Conservation (phyloP, 345 rosid genomes). For the Eucalyptus cloeziana region DNA sequence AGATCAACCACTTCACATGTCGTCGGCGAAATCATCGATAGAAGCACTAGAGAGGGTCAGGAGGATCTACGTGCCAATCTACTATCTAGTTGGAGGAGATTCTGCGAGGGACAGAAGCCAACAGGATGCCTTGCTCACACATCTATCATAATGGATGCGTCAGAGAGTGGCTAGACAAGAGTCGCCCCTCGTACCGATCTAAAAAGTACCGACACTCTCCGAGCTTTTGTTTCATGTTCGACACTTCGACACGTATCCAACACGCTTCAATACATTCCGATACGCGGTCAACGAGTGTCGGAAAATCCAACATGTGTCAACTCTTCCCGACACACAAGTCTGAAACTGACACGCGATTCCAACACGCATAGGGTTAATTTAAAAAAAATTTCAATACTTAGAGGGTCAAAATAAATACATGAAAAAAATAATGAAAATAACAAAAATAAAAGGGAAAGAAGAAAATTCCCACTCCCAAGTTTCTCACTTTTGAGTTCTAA, state of each 20-base stretch:
- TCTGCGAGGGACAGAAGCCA: background rate
- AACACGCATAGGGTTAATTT: fast-evolving
- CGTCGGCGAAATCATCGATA: background rate
- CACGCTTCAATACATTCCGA: fast-evolving
- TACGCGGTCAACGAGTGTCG: fast-evolving
- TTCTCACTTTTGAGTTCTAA: no score
- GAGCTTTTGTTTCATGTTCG: fast-evolving
- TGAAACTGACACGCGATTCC: fast-evolving
- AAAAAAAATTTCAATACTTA: no score
- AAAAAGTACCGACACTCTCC: fast-evolving
- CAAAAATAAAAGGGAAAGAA: no score
- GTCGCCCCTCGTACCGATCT: fast-evolving
- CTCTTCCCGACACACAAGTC: fast-evolving
- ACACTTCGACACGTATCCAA: fast-evolving
- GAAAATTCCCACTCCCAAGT: no score
- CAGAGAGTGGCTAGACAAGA: background rate
- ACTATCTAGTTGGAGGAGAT: background rate
- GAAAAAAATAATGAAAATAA: no score
- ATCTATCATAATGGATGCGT: background rate
- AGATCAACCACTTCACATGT: background rate
- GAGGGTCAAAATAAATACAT: no score
- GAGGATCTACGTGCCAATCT: background rate
- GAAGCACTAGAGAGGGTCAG: background rate
- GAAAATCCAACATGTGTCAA: no score
- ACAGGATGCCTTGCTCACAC: background rate